These are phyloP conservation scores for Bonia amplexicaulis DNA, from an alignment of 176 grass and related monocot genomes.

Conservation along the genomic window DNA sequence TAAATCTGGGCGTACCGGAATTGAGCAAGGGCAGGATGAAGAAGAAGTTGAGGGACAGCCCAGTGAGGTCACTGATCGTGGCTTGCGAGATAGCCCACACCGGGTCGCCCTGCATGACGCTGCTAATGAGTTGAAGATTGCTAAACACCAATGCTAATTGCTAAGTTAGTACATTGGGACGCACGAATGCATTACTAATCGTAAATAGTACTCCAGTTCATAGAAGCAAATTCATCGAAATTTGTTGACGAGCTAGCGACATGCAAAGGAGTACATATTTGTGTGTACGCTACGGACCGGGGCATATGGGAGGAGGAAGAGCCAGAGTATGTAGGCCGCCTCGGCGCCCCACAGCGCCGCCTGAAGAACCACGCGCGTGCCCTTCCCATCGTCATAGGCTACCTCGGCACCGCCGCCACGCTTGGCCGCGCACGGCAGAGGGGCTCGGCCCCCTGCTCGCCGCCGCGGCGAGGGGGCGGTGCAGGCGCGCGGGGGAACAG, in stretches of 20 bases:
- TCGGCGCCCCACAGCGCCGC: constrained; percentile 57
- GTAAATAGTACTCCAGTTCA: not conserved
- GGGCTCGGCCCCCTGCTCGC: not conserved
- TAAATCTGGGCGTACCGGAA: constrained; percentile 41
- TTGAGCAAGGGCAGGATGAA: constrained; percentile 72
- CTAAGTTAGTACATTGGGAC: not conserved
- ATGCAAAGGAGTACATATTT: not conserved
- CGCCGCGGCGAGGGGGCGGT: not conserved
- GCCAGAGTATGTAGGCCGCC: constrained; percentile 80
- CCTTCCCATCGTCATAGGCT: not conserved
- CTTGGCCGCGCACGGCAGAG: constrained; percentile 29
- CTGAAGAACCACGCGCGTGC: constrained; percentile 26
- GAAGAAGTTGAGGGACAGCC: constrained; percentile 91
- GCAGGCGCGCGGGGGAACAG: not conserved
- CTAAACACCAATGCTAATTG: not conserved
- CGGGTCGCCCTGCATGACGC: constrained; percentile 68
- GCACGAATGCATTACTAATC: not conserved
- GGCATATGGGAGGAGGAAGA: constrained; percentile 88
- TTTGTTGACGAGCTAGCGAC: not conserved
- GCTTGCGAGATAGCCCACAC: constrained; percentile 63
- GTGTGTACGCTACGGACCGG: constrained; percentile 39
- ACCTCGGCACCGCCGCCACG: constrained; percentile 6
- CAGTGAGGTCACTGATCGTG: constrained; percentile 67
- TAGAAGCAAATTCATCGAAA: not conserved
- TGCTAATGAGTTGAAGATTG: not conserved